phyloP scores from a whole-genome alignment of 345 rosid species.

The Murraya paniculata region DNA sequence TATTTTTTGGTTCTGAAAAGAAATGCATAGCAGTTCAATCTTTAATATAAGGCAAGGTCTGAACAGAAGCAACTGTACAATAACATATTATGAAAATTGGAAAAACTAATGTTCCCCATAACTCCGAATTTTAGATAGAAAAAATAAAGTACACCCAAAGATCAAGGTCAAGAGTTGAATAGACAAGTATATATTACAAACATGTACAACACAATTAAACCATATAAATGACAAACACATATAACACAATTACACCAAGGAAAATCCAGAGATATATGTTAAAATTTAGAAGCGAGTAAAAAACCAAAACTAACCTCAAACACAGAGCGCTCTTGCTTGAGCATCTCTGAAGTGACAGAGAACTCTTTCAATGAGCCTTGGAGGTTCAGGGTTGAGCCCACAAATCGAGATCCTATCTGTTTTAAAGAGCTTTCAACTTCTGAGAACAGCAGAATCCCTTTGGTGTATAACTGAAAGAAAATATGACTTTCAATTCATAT shows the following conservation, averaged over 20 bases:
- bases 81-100: background rate
- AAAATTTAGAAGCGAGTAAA: background rate
- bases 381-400: slow-evolving; percentile 44
- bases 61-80: background rate
- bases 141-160: background rate
- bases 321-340: slow-evolving; percentile 50
- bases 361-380: slow-evolving; percentile 43
- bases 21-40: background rate
- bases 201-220: background rate
- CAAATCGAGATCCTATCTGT: slow-evolving; percentile 42
- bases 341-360: slow-evolving; percentile 58
- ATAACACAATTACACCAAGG: background rate
- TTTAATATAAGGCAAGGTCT: background rate
- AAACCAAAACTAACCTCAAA: slow-evolving; percentile 62
- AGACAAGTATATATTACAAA: background rate
- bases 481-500: slow-evolving; percentile 5
- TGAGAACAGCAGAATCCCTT: slow-evolving; percentile 57
- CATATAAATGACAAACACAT: background rate
- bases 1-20: background rate
- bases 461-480: slow-evolving; percentile 49
- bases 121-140: background rate
- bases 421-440: slow-evolving; percentile 54
- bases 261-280: background rate
- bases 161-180: slow-evolving; percentile 2
- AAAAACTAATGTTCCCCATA: background rate